Evolutionary conservation across 225 moss, liverwort and hornwort species (phyloP).

Genomic region (Pseudoscleropodium purum): DNA sequence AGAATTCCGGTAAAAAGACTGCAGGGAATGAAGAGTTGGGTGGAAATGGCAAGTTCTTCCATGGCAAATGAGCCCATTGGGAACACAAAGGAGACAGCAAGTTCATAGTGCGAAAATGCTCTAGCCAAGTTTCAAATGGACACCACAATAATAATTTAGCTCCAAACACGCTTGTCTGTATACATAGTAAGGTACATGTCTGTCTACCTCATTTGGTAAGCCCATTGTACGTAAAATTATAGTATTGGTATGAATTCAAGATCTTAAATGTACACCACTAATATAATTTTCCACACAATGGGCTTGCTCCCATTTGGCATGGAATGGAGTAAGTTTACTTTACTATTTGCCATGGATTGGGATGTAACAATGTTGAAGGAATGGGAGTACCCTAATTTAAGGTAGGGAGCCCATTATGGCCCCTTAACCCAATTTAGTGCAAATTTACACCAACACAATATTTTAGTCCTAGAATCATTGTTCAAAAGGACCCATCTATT

Average conservation of each 20-base stretch:
- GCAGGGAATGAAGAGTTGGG: not conserved
- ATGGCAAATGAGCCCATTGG: not conserved
- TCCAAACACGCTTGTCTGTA: no score
- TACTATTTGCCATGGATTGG: not conserved
- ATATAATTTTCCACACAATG: no score
- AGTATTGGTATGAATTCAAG: no score
- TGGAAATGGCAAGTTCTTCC: not conserved
- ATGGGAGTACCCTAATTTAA: not conserved
- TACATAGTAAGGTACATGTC: no score
- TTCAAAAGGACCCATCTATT: fast-evolving
- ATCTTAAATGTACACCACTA: no score
- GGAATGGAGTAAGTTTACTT: no score
- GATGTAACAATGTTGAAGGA: not conserved
- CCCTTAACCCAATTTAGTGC: not conserved
- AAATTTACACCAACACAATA: not conserved
- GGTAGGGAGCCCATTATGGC: not conserved
- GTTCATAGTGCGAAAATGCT: not conserved
- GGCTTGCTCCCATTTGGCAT: no score
- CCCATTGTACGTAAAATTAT: no score
- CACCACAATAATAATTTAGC: not conserved
- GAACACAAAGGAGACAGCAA: not conserved
- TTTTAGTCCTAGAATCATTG: fast-evolving
- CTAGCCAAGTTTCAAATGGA: not conserved
- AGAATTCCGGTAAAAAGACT: not conserved
- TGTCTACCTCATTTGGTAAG: no score